These are phyloP conservation scores for Xerocomus potaroensis DNA, from an alignment of 768 basidiomycete genomes.

Conservation along the genomic window DNA sequence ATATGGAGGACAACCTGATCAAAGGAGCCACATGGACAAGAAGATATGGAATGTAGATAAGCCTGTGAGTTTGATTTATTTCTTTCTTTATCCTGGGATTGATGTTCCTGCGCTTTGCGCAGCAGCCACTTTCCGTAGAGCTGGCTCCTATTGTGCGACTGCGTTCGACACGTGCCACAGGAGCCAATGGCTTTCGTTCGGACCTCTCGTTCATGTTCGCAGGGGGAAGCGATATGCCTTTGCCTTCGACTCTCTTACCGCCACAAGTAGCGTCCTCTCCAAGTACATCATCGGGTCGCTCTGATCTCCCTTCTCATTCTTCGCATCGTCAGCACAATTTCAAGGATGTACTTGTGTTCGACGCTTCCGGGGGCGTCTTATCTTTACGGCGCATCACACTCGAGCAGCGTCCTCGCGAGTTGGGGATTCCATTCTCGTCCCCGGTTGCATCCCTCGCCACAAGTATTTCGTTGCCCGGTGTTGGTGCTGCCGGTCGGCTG, in stretches of 20 bases:
- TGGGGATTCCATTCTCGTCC: slow-evolving; percentile 20
- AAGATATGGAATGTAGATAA: slow-evolving; percentile 51
- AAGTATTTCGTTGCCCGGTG: slow-evolving; percentile 59
- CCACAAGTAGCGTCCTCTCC: slow-evolving; percentile 22
- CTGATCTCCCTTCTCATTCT: slow-evolving; percentile 27
- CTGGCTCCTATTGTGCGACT: slow-evolving; percentile 56
- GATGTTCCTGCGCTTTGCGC: slow-evolving; percentile 1
- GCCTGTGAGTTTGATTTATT: slow-evolving; percentile 34
- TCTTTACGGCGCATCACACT: slow-evolving; percentile 51
- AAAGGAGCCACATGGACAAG: slow-evolving; percentile 55
- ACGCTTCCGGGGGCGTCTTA: slow-evolving; percentile 52
- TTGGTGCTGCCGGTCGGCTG: slow-evolving; percentile 40
- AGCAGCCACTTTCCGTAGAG: slow-evolving; percentile 53
- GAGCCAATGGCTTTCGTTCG: slow-evolving; percentile 27
- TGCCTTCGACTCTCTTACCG: slow-evolving; percentile 40
- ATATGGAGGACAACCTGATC: slow-evolving; percentile 65
- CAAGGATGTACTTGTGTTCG: slow-evolving; percentile 68
- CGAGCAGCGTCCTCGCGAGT: slow-evolving; percentile 32
- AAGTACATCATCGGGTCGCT: slow-evolving; percentile 27
- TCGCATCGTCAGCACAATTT: slow-evolving; percentile 41
- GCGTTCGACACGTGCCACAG: slow-evolving; percentile 31
- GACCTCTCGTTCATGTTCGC: slow-evolving; percentile 60
- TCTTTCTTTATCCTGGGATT: neutral
- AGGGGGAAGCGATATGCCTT: slow-evolving; percentile 22
- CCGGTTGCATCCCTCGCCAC: slow-evolving; percentile 38